A percentile compares a stretch with the other conserved stretches of the same genome.
These are phyloP conservation scores for Epichloe baconii DNA, from an alignment of 2,329 filamentous ascomycete species.

Conservation along the genomic window DNA sequence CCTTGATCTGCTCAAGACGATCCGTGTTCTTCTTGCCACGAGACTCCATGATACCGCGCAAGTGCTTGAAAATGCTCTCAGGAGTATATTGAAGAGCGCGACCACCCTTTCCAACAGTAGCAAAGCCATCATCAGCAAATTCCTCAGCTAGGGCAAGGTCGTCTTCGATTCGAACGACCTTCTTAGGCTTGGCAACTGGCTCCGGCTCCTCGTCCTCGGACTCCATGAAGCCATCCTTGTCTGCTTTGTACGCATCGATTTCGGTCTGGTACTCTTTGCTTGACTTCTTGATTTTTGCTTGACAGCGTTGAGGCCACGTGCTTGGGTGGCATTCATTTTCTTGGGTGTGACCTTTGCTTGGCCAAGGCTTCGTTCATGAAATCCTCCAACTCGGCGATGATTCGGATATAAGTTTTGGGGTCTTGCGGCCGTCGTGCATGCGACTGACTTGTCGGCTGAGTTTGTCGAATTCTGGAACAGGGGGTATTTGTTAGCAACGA, in stretches of 20 bases:
- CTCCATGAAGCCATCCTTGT: conserved; percentile 81
- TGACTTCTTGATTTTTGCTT: conserved; percentile 96
- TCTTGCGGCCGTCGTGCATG: conserved; percentile 61
- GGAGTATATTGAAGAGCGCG: conserved; percentile 85
- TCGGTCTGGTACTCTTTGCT: conserved; percentile 87
- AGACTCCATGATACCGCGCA: conserved; percentile 84
- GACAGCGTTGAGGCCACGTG: conserved; percentile 87
- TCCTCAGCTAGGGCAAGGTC: conserved; percentile 35
- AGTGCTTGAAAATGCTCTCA: conserved; percentile 95
- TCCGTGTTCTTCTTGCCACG: conserved; percentile 99
- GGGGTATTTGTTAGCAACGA: conserved; percentile 5
- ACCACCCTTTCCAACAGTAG: conserved; percentile 77
- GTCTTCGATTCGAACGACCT: conserved; percentile 23
- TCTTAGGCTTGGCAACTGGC: conserved; percentile 34
- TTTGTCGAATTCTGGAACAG: conserved; percentile 71
- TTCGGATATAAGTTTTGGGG: conserved; percentile 84
- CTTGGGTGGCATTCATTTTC: conserved; percentile 97
- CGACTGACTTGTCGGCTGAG: conserved; percentile 77
- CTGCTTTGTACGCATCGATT: conserved; percentile 72
- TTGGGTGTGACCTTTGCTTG: conserved; percentile 89
- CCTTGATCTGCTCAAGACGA: conserved; percentile 82
- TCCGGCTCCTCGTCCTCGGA: conserved; percentile 64
- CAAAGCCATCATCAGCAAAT: conserved; percentile 77
- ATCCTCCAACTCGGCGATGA: conserved; percentile 86
- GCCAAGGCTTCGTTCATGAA: conserved; percentile 85